Base-by-base conservation (phyloP, 2,329 filamentous ascomycete genomes). In the Acrodontium crateriforme region DNA sequence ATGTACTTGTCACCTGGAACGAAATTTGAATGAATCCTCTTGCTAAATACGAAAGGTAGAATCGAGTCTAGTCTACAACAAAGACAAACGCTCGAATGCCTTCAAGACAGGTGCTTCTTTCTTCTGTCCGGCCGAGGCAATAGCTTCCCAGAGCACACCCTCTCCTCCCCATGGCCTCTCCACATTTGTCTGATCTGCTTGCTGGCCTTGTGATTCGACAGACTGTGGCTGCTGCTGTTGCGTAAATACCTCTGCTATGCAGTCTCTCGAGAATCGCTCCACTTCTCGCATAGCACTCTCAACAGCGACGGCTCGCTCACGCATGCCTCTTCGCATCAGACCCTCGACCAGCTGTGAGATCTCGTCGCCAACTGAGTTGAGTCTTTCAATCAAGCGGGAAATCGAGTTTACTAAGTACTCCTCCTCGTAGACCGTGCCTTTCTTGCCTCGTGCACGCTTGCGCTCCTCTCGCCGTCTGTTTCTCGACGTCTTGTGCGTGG, bases 361-460 rank as follows among this genome's bases (percentile, higher is more conserved):
- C 51, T 98, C 89, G 1, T 70, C 65, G 27, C 74, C 68, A 3
- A 77, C 67, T 13, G 63, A 64, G 52, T 85, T 83, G 13, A 93
- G 72, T 18, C 85, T 68, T 52, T 92, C 83, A 9, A 93, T 71
- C 18, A 98, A 65, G 14, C 89, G 67, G 9, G 77, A 71, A 18
- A 95, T 74, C 41, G 78, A 87, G 52, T 85, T 89, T 33, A 93
- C 76, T 4, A 98, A 69, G 53, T 98, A 98, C 55, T 95, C 89
- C 50, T 95, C 87, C 54, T 98, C 89, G 54, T 98, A 98, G 4
- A 98, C 81, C 10, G 82, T 93, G 8, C 89, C 89, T 62, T 95
- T 95, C 53, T 93, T 87, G 14, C 89, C 89, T 6, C 83, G 66
- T 0, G 89, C 89, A 10, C 87, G 74, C 67, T 98, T 98, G 53